Evolutionary conservation across 306 rosid species (phyloP), one percentile per base, ranked within the genome.

Genomic region (apple (Malus domestica)): DNA sequence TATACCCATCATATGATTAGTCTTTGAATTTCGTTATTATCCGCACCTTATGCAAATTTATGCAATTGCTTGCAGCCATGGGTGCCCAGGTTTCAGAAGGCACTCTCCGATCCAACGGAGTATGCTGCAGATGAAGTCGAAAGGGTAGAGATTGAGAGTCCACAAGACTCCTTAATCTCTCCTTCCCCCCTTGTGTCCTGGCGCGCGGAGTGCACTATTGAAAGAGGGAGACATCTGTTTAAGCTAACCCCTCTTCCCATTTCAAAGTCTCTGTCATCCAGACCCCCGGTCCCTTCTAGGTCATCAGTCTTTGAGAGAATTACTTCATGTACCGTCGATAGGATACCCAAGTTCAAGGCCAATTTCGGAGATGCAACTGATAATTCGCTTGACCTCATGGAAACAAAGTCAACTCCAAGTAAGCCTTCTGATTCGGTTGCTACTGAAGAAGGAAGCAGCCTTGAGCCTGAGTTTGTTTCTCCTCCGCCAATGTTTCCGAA

Each of bases 181-280:
- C 97, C 97, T 72, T 96, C 99, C 40, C 97, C 99, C 19, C 96
- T 96, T 51, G 99, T 96, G 68, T 92, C 97, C 1, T 96, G 98
- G 99, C 91, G 89, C 67, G 99, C 89, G 35, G 81, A 93, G 45
- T 87, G 99, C 73, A 87, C 91, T 4, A 85, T 93, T 30, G 86
- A 96, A 40, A 86, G 93, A 70, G 91, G 91, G 79, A 89, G 96
- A 77, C 97, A 92, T 57, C 70, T 96, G 86, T 96, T 96, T 75
- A 82, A 89, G 92, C 91, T 96, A 8, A 96, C 99, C 13, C 99
- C 99, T 52, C 96, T 96, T 77, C 98, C 98, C 30, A 85, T 86
- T 10, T 91, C 98, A 23, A 93, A 89, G 76, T 59, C 88, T 70
- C 78, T 86, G 46, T 89, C 88, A 18, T 86, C 85, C n/a, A 92